Conservation (phyloP, 768 basidiomycete genomes). For the Phaeotremella fagi region DNA sequence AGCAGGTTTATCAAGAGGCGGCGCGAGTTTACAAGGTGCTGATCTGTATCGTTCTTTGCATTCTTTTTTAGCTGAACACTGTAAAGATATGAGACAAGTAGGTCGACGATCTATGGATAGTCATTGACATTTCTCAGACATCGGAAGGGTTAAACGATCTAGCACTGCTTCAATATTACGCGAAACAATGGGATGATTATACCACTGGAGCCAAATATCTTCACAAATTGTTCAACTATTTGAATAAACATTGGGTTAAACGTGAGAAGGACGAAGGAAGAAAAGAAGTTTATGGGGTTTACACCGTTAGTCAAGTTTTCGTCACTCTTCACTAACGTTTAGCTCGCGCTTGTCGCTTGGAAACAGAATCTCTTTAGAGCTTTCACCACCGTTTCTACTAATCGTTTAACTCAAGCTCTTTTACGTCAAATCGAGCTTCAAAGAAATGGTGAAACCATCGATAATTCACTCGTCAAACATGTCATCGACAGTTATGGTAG, state of each 20-base stretch:
- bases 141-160: conserved; percentile 79
- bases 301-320: conserved; percentile 63
- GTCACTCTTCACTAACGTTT: conserved; percentile 1
- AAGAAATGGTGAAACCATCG: conserved; percentile 88
- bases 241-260: conserved; percentile 99
- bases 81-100: conserved; percentile 63
- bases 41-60: conserved; percentile 95
- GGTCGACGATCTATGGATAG: conserved; percentile 23
- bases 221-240: conserved; percentile 93
- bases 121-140: conserved; percentile 52
- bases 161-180: conserved; percentile 82
- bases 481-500: conserved; percentile 80
- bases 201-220: conserved; percentile 96
- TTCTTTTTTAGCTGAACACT: conserved; percentile 79
- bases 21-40: conserved; percentile 93
- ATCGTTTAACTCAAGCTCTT: conserved; percentile 79
- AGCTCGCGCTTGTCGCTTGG: conserved; percentile 97
- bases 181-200: conserved; percentile 89
- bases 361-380: conserved; percentile 72
- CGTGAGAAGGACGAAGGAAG: conserved; percentile 95
- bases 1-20: conserved; percentile 54
- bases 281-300: conserved; percentile 89
- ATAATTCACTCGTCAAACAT: conserved; percentile 86
- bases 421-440: conserved; percentile 87
- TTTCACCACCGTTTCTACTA: conserved; percentile 44